Evolutionary conservation across 2,329 filamentous ascomycete genomes (phyloP).

Genomic region (Botrytis tulipae): DNA sequence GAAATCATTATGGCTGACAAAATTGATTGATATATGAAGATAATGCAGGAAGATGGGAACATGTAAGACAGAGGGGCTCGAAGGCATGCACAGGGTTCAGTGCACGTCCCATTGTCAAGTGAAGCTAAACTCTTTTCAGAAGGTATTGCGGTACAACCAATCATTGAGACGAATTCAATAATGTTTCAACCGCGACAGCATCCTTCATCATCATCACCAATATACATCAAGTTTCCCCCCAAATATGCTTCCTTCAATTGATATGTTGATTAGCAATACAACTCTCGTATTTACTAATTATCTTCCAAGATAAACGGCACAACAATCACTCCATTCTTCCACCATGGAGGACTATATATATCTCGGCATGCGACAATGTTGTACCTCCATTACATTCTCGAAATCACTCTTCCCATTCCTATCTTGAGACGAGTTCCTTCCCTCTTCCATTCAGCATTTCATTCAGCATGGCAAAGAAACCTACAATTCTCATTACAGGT

Average conservation of each 20-base stretch:
- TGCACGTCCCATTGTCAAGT: neutral
- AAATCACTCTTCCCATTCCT: neutral
- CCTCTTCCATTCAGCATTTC: no score
- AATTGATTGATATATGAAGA: neutral
- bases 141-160: constrained; percentile 1
- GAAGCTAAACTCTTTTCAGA: neutral
- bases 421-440: neutral
- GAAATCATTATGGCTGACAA: neutral
- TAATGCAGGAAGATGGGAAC: neutral
- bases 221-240: neutral
- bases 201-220: neutral
- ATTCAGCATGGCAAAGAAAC: neutral
- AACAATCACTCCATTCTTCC: neutral
- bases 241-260: neutral
- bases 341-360: no score
- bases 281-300: neutral
- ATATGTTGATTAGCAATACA: neutral
- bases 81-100: neutral
- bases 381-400: neutral
- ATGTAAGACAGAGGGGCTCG: neutral
- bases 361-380: neutral
- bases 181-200: neutral
- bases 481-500: neutral
- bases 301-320: neutral
- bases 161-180: neutral